Evolutionary conservation across 2,329 filamentous ascomycete genomes (phyloP), one percentile per base, ranked within the genome.

Genomic region (Teratosphaeria nubilosa): DNA sequence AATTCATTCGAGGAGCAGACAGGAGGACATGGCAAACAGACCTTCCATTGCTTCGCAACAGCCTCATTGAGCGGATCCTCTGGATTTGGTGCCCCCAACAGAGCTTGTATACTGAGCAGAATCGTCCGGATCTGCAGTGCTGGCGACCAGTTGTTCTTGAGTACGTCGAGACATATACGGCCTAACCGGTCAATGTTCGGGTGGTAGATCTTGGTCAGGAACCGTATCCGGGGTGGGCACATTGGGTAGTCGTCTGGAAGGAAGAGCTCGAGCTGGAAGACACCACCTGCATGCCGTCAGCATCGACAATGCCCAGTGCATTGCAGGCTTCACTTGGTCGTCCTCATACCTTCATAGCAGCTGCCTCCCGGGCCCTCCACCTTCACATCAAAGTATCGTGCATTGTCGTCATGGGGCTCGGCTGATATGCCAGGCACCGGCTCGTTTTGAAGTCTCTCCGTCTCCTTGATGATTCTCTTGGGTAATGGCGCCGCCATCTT

Each of bases 61-160:
- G 99, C 92, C 71, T 96, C 95, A 54, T 94, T 95, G 50, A 99
- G 84, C n/a, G 94, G 95, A 71, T 99, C 94, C 70, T 99, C 94
- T 31, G 95, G 94, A 75, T 99, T 99, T 14, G 94, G 94, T 5
- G 94, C 92, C 51, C 94, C 94, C 14, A 99, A 85, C 25, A 99
- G 82, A 55, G 94, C 94, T 75, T 99, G 95, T 72, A 99, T 99
- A 10, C 92, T 97, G 57, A 99, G 85, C n/a, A 99, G 84, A 65
- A 99, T 99, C 6, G 94, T 99, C 63, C 94, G 87, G 72, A 99
- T 99, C 76, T 99, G 94, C 32, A 99, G 83, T 14, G 95, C 94
- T 5, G 94, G 94, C 24, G 92, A 97, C 94, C 94, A 99, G 81
- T 99, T 99, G 74, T 94, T 96, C 80, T 99, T 99, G 59, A 99